A percentile compares a stretch with the other conserved stretches of the same genome.
Conservation (phyloP, 306 rosid genomes). For the Cucurbita pepo region DNA sequence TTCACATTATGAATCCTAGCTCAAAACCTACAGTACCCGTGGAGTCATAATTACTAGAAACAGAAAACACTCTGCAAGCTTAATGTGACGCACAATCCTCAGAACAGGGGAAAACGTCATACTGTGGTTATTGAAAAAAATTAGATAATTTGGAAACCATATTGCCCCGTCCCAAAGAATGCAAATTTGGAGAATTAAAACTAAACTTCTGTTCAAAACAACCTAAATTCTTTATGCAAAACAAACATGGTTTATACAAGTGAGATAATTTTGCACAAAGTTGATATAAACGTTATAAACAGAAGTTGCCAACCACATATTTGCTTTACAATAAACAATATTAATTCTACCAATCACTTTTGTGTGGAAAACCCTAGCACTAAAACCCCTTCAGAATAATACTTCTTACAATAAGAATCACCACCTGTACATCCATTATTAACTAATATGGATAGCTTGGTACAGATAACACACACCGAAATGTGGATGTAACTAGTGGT, state of each 20-base stretch:
- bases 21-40: background rate
- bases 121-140: background rate
- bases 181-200: background rate
- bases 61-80: background rate
- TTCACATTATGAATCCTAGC: background rate
- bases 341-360: background rate
- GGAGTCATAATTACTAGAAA: background rate
- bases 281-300: background rate
- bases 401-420: background rate
- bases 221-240: background rate
- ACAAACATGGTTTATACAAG: background rate
- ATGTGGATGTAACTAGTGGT: background rate
- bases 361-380: background rate
- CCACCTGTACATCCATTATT: background rate
- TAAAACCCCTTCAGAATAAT: background rate
- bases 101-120: background rate
- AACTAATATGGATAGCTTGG: background rate
- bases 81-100: background rate
- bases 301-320: background rate
- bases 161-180: background rate
- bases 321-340: background rate
- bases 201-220: background rate
- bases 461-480: background rate
- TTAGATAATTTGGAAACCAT: background rate
- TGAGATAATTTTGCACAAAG: background rate